Percentiles rank a stretch among this genome's conserved stretches.
Conservation (phyloP, 2,329 filamentous ascomycete genomes). For the Elsinoe perseae region DNA sequence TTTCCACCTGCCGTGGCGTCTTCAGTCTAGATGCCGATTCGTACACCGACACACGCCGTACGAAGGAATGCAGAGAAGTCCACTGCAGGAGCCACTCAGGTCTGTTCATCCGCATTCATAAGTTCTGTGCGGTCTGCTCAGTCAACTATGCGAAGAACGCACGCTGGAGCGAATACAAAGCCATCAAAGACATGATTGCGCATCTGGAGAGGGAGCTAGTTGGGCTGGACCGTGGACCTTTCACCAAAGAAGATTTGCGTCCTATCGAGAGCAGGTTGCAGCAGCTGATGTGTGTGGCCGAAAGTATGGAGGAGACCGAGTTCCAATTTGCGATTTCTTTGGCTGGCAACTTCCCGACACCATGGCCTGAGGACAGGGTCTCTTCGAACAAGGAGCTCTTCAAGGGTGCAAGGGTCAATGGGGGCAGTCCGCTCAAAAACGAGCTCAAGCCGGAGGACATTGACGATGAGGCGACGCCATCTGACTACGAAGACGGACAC, state of each 20-base stretch:
- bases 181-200: not conserved
- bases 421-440: constrained; percentile 19
- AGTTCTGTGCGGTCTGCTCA: constrained; percentile 21
- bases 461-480: not conserved
- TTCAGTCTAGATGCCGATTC: constrained; percentile 18
- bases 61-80: constrained; percentile 12
- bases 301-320: constrained; percentile 13
- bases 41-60: constrained; percentile 11
- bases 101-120: constrained; percentile 22
- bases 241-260: too few relatives aligned
- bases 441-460: constrained; percentile 25
- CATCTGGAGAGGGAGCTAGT: too few relatives aligned
- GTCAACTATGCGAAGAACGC: not conserved
- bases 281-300: constrained; percentile 14
- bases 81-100: constrained; percentile 26
- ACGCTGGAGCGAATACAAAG: not conserved
- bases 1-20: constrained; percentile 31
- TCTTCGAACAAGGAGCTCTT: constrained; percentile 16
- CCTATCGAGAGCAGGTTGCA: not conserved
- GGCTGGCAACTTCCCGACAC: constrained; percentile 5
- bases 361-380: constrained; percentile 6
- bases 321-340: constrained; percentile 16
- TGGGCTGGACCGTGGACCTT: too few relatives aligned
- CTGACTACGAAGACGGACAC: not conserved
- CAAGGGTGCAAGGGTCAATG: constrained; percentile 10